A percentile compares a stretch with the other conserved stretches of the same genome.
Conservation (phyloP, 257 asterid genomes). For the Nicotiana sylvestris region DNA sequence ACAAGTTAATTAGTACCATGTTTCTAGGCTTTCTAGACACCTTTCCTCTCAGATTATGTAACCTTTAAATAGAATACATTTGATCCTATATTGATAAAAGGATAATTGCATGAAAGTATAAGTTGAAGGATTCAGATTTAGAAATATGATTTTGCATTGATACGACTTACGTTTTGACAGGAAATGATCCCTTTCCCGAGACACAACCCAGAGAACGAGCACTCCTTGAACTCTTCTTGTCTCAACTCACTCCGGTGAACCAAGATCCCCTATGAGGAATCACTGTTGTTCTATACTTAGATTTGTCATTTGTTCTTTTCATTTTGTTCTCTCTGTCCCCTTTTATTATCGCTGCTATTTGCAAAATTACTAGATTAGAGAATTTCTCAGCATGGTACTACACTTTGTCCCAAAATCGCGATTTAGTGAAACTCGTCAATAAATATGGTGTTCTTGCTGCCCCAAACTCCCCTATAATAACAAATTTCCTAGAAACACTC, state of each 20-base stretch:
- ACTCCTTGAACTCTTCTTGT: conserved; percentile 54
- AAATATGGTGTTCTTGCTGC: neutral
- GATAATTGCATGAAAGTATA: neutral
- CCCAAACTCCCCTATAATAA: neutral
- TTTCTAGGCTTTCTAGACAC: no score
- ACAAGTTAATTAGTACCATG: no score
- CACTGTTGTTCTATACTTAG: neutral
- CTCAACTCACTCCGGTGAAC: conserved; percentile 57
- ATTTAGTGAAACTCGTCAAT: neutral
- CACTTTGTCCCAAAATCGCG: neutral
- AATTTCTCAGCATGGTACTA: neutral
- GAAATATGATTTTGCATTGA: neutral
- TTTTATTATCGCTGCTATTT: neutral
- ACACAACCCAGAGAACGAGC: conserved; percentile 66
- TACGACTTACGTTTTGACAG: conserved; percentile 16
- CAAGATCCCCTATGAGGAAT: conserved; percentile 31
- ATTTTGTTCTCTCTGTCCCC: neutral
- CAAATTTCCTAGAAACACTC: neutral
- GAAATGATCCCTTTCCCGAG: conserved; percentile 42
- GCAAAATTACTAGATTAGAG: neutral
- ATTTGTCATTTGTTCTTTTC: neutral
- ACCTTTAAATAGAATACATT: no score
- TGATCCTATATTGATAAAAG: no score
- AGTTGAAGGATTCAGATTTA: neutral
- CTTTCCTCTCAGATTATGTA: no score